Base-by-base conservation (phyloP, 192 early-diverging fungal species). In the Mortierella claussenii region DNA sequence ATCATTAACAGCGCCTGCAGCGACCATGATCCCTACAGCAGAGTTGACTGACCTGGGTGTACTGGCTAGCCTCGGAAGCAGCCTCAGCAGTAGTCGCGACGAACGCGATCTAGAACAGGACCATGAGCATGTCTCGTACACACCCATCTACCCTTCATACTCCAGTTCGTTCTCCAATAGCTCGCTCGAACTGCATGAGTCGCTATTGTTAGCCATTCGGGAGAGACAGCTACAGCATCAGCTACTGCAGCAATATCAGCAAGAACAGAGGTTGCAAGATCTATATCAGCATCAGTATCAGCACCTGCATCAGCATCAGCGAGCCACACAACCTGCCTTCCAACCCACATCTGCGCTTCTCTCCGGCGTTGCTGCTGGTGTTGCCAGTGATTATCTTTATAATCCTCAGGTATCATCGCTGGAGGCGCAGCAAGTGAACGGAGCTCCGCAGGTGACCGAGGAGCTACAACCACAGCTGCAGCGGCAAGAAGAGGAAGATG, bases 91-190 rank as follows among this genome's bases (percentile, higher is more conserved):
- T 24, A 74, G 69, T 32, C 69, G 69, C 36, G 69, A 74, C 23
- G 69, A 74, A 43, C 62, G 51, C 18, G 61, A 62, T 12, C 55
- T n/a, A n/a, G n/a, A n/a, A n/a, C n/a, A n/a, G n/a, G n/a, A n/a
- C n/a, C n/a, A n/a, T n/a, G 37, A 40, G 8, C 13, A 54, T 37
- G 27, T 53, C 30, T 69, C 66, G 1, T 74, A 74, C 50, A 66
- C 57, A 1, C 71, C 71, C 12, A 66, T 75, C 23, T 74, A 74
- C 48, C 61, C 69, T 2, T 74, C 69, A n/a, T 66, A 75, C 51
- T 75, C 71, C 18, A 66, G 63, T 28, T 75, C 71, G 12, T 75
- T 75, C 51, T 75, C 71, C 12, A 75, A 60, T 36, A 75, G 63
- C 50, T 60, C 63, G 42, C 21, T 75, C 31, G 71, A 75, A 7